These are phyloP conservation scores for Globisporangium polare DNA, from an alignment of 352 stramenopile species.

Conservation along the genomic window DNA sequence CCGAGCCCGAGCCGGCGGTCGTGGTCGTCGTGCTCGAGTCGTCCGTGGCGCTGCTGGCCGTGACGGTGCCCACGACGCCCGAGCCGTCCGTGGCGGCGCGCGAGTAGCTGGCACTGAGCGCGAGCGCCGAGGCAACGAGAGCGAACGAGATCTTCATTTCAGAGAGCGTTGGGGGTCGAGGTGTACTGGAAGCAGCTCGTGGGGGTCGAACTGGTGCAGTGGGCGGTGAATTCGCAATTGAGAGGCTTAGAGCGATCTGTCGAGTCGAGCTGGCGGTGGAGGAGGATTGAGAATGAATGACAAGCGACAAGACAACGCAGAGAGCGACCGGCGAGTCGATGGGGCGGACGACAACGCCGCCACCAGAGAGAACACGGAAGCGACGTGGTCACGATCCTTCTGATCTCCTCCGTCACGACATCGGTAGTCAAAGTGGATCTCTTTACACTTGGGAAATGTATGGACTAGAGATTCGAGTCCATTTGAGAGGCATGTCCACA, in stretches of 20 bases:
- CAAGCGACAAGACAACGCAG: not conserved
- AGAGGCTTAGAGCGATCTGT: constrained; percentile 3
- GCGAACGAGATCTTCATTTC: constrained; percentile 13
- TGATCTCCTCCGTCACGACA: too few relatives aligned
- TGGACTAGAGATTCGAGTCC: too few relatives aligned
- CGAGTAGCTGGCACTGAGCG: constrained; percentile 16
- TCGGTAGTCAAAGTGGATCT: too few relatives aligned
- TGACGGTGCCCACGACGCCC: constrained; percentile 12
- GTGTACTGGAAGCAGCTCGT: constrained; percentile 7
- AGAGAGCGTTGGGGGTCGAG: not conserved
- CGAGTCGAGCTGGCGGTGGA: not conserved
- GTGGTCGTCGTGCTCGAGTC: constrained; percentile 10
- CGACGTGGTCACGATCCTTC: constrained; percentile 12
- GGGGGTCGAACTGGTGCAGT: constrained; percentile 8
- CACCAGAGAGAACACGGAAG: too few relatives aligned
- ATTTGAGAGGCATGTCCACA: too few relatives aligned
- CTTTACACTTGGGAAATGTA: too few relatives aligned
- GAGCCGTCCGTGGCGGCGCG: constrained; percentile 14
- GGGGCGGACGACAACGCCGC: not conserved
- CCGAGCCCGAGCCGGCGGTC: constrained; percentile 8
- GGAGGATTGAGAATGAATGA: not conserved
- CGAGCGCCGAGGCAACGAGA: constrained; percentile 11
- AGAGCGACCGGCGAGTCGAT: too few relatives aligned
- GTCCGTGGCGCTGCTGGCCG: constrained; percentile 19
- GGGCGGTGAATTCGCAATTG: constrained; percentile 10